Conservation (phyloP, 1,284 basidiomycete species). For the Xerocomus minutiporus region DNA sequence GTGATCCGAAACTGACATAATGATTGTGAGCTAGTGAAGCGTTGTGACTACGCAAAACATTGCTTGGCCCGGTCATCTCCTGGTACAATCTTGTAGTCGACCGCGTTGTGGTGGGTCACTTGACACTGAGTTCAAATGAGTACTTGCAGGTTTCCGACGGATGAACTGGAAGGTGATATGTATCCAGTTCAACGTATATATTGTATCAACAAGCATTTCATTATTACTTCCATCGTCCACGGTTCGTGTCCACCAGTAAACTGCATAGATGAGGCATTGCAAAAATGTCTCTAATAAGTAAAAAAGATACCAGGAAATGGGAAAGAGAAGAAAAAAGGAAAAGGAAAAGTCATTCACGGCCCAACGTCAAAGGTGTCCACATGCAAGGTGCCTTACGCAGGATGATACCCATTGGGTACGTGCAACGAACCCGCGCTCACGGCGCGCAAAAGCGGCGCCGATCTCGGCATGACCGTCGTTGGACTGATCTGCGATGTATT, state of each 20-base stretch:
- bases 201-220: not conserved
- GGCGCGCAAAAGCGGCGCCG: conserved; percentile 36
- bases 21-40: too few relatives aligned
- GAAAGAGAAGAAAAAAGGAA: not conserved
- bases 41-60: too few relatives aligned
- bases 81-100: too few relatives aligned
- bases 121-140: too few relatives aligned
- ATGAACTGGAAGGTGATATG: not conserved
- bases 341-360: not conserved
- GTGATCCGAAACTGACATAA: too few relatives aligned
- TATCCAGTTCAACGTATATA: too few relatives aligned
- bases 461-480: conserved; percentile 46
- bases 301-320: not conserved
- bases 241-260: not conserved
- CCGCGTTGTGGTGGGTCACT: too few relatives aligned
- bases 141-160: too few relatives aligned
- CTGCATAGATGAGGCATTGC: not conserved
- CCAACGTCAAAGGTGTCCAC: not conserved
- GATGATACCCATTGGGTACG: conserved; percentile 15
- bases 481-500: conserved; percentile 64
- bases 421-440: conserved; percentile 36
- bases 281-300: not conserved
- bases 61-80: too few relatives aligned
- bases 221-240: not conserved
- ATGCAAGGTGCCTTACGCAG: not conserved